phyloP scores from a whole-genome alignment of 345 rosid species.

The Carallia brachiata region DNA sequence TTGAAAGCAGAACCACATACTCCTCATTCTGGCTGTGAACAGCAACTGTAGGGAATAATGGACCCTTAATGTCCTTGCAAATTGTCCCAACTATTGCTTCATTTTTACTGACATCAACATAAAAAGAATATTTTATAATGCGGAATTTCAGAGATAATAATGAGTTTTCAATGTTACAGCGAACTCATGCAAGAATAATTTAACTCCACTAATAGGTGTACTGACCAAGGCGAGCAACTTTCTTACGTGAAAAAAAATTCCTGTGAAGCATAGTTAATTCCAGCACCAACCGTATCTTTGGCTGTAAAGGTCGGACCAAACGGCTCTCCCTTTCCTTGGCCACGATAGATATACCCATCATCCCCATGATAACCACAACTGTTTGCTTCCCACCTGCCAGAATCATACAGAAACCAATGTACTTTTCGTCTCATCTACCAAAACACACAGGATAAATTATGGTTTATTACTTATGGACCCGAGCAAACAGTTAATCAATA shows the following conservation, averaged over 20 bases:
- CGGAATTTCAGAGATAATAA: slow-evolving; percentile 14
- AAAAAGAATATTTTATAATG: slow-evolving; percentile 11
- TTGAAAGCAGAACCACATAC: slow-evolving; percentile 46
- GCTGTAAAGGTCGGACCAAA: slow-evolving; percentile 83
- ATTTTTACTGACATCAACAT: slow-evolving; percentile 66
- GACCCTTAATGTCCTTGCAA: slow-evolving; percentile 62
- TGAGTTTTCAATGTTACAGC: slow-evolving; percentile 1
- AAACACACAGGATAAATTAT: no score
- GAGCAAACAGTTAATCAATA: no score
- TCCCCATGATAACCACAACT: slow-evolving; percentile 98
- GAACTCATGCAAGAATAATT: not conserved
- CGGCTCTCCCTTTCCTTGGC: slow-evolving; percentile 68
- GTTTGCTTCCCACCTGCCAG: slow-evolving; percentile 87
- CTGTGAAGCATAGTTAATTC: slow-evolving; percentile 81
- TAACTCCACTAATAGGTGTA: not conserved
- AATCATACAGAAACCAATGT: not conserved
- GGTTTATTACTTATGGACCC: no score
- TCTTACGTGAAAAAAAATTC: slow-evolving; percentile 97
- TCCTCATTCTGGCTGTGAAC: slow-evolving; percentile 97
- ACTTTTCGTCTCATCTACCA: no score
- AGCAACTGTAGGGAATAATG: slow-evolving; percentile 82
- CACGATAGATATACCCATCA: slow-evolving; percentile 76
- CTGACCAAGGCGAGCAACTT: slow-evolving; percentile 17
- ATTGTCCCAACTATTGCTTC: slow-evolving; percentile 65
- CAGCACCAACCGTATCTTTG: slow-evolving; percentile 84